Evolutionary conservation across 345 rosid species (phyloP).

Genomic region (Aethionema arabicum): DNA sequence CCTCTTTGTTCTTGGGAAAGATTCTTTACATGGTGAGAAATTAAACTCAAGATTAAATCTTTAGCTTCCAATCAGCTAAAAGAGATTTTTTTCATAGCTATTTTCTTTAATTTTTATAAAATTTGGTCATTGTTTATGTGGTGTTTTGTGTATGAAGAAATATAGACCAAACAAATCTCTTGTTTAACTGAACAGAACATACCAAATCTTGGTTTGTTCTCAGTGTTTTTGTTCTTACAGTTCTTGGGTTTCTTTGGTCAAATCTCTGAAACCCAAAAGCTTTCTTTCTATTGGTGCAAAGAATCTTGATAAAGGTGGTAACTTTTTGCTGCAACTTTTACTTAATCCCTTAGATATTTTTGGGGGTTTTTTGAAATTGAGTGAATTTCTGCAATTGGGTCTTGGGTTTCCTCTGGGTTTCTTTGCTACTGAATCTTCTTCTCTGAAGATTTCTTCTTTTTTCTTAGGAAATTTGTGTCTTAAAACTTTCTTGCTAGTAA

Average conservation of each 20-base stretch:
- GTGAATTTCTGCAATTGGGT: conserved; percentile 24
- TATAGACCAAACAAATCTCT: conserved; percentile 1
- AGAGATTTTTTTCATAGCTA: not conserved
- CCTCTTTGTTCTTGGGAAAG: conserved; percentile 28
- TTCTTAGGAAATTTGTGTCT: too few species aligned
- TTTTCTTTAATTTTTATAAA: not conserved
- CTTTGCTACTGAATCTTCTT: not conserved
- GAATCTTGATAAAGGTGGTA: conserved; percentile 42
- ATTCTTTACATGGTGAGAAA: conserved; percentile 25
- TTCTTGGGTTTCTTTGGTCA: conserved; percentile 31
- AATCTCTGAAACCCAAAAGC: conserved; percentile 20
- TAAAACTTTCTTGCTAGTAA: too few species aligned
- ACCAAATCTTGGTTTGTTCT: conserved; percentile 1
- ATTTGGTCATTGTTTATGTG: conserved; percentile 1
- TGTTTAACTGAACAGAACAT: conserved; percentile 3
- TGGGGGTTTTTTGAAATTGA: conserved; percentile 8
- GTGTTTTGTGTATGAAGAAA: not conserved
- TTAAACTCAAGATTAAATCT: conserved; percentile 17
- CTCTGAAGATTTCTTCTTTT: not conserved
- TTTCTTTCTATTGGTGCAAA: conserved; percentile 20
- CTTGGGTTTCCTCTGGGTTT: not conserved
- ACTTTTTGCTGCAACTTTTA: conserved; percentile 23
- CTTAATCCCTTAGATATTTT: conserved; percentile 1
- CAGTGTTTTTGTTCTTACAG: not conserved
- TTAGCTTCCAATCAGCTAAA: conserved; percentile 6